Percentiles rank a stretch among this genome's conserved stretches.
Evolutionary conservation across 352 stramenopile species (phyloP).

Genomic region (Phytophthora aleatoria): DNA sequence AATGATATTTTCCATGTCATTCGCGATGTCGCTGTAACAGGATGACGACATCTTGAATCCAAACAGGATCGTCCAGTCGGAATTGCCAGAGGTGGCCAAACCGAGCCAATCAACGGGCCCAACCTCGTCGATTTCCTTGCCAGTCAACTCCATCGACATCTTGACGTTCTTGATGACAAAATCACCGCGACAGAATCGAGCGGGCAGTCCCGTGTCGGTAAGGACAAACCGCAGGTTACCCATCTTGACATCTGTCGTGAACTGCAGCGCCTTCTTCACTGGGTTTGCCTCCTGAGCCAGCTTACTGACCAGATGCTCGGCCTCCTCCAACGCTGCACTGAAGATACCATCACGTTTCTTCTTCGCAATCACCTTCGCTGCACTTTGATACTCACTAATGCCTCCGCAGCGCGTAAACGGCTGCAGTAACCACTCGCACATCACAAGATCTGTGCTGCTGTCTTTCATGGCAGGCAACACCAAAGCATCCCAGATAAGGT

Average conservation of each 20-base stretch:
- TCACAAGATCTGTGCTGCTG: slow-evolving; percentile 37
- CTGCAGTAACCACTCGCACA: slow-evolving; percentile 64
- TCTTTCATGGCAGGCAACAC: slow-evolving; percentile 51
- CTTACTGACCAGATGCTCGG: slow-evolving; percentile 59
- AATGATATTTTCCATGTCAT: slow-evolving; percentile 76
- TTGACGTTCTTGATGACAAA: slow-evolving; percentile 73
- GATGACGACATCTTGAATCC: slow-evolving; percentile 71
- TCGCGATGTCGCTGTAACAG: slow-evolving; percentile 70
- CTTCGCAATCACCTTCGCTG: slow-evolving; percentile 63
- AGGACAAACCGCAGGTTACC: slow-evolving; percentile 68
- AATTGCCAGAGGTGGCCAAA: slow-evolving; percentile 58
- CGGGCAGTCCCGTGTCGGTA: slow-evolving; percentile 60
- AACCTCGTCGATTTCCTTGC: slow-evolving; percentile 60
- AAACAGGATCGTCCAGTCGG: slow-evolving; percentile 65
- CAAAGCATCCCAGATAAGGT: slow-evolving; percentile 63
- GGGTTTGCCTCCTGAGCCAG: slow-evolving; percentile 40
- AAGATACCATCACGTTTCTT: slow-evolving; percentile 76
- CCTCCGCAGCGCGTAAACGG: slow-evolving; percentile 68
- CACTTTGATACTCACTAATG: slow-evolving; percentile 74
- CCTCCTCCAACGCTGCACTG: slow-evolving; percentile 52
- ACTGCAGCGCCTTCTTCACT: slow-evolving; percentile 60
- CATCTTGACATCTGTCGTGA: slow-evolving; percentile 67
- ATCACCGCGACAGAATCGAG: slow-evolving; percentile 57
- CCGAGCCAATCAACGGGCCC: slow-evolving; percentile 54
- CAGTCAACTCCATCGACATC: slow-evolving; percentile 55